Conservation (phyloP, 108 stramenopile genomes). For the Conticribra weissflogii region DNA sequence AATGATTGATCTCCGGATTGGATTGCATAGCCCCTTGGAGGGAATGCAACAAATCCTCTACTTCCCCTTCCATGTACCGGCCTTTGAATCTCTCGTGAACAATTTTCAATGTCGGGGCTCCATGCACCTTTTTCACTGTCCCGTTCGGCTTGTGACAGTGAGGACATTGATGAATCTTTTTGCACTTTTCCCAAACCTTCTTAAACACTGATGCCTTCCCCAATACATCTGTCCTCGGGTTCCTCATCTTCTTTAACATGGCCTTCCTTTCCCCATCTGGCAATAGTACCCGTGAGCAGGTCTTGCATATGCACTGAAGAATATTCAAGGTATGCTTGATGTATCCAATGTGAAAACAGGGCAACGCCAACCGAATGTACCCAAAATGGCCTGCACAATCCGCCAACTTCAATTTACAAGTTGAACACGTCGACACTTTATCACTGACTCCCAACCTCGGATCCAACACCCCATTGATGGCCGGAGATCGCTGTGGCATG, state of each 20-base stretch:
- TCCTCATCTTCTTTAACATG: conserved; percentile 78
- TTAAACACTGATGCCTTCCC: conserved; percentile 75
- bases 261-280: conserved; percentile 64
- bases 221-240: conserved; percentile 83
- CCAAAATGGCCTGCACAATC: conserved; percentile 98
- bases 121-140: conserved; percentile 94
- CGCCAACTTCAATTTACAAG: conserved; percentile 90
- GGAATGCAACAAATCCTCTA: conserved; percentile 65
- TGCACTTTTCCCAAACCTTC: conserved; percentile 92
- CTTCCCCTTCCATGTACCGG: conserved; percentile 74
- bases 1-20: conserved; percentile 76
- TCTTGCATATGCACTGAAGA: conserved; percentile 97
- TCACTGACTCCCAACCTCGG: conserved; percentile 94
- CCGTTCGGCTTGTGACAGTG: conserved; percentile 91
- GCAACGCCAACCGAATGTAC: conserved; percentile 93
- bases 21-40: conserved; percentile 62
- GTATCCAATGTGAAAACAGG: conserved; percentile 98
- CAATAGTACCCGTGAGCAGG: conserved; percentile 92
- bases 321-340: conserved; percentile 91
- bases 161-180: conserved; percentile 87
- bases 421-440: conserved; percentile 87
- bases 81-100: conserved; percentile 92
- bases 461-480: conserved; percentile 91
- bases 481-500: conserved; percentile 92
- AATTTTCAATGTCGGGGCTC: conserved; percentile 91